Evolutionary conservation across 208 protist species (phyloP), one percentile per base, ranked within the genome.

Genomic region (Leptomonas pyrrhocoris): DNA sequence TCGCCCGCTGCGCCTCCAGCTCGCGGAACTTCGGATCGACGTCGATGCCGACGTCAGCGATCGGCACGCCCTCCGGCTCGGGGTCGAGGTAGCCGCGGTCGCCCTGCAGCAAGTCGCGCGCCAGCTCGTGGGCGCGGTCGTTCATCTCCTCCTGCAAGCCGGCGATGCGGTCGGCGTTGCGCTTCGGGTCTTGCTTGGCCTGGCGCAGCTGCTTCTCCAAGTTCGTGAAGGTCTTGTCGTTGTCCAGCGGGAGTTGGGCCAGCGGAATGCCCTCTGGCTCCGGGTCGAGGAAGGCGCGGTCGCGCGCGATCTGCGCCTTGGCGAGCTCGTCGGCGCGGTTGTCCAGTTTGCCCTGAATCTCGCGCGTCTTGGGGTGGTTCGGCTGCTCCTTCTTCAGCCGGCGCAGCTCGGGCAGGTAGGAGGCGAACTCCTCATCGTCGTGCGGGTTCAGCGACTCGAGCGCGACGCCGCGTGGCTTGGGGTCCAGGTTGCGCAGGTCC

Each of bases 11-110:
- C 49, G 77, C 81, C 68, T 93, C 85, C 70, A 92, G 58, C 43
- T 80, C 60, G 30, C 73, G 75, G 65, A 93, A 90, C 36, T 76
- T 57, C 36, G 72, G 58, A 56, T 94, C 88, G 19, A 80, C 57
- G 34, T 85, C 76, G 34, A 92, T 76, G 40, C 68, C 81, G 28
- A 94, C 62, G 57, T 90, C 71, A 19, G 36, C 57, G 21, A 96
- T 71, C 18, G 88, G 84, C 45, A 96, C 80, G 27, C 85, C 86
- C 63, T 93, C 86, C 18, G 88, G 88, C 49, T 88, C 77, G n/a
- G 79, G 77, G 70, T 92, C 85, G 38, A 95, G 77, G 71, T 88
- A 92, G 58, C 68, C 79, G 68, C 85, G 85, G 59, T 88, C 86
- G 27, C 85, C 80, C 70, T 82, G 73, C 40, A 94, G 68, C 43